Percentiles rank a stretch among this genome's conserved stretches.
These are phyloP conservation scores for Juglanconis sp. DNA, from an alignment of 2,329 filamentous ascomycete genomes.

Conservation along the genomic window DNA sequence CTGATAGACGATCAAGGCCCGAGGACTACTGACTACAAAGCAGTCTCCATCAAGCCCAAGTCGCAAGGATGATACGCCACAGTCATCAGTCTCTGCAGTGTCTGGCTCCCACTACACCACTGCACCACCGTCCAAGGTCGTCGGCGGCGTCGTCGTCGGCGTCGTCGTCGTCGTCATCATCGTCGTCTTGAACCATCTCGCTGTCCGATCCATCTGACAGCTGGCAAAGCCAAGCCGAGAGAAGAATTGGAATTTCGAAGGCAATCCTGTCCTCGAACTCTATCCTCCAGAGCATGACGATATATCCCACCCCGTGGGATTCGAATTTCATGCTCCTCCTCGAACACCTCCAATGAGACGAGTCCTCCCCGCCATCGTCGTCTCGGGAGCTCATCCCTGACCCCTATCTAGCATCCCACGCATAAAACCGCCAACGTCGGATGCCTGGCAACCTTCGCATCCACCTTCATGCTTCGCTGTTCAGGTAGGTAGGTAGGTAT, in stretches of 20 bases:
- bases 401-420: conserved; percentile 1
- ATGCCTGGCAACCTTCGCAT: conserved; percentile 4
- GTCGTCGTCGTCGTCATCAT: too few relatives aligned
- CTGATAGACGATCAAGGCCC: background rate
- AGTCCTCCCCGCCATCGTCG: background rate
- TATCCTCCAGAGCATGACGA: background rate
- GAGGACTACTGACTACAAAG: too few relatives aligned
- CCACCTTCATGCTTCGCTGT: conserved; percentile 1
- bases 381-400: conserved; percentile 10
- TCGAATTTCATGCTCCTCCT: conserved; percentile 8
- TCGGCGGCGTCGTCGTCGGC: too few relatives aligned
- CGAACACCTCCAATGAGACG: conserved; percentile 6
- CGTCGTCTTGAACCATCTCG: too few relatives aligned
- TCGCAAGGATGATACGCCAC: background rate
- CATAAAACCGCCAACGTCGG: conserved; percentile 8
- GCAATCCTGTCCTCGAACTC: background rate
- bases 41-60: background rate
- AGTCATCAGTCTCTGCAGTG: too few relatives aligned
- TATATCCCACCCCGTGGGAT: background rate
- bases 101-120: too few relatives aligned
- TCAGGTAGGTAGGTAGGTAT: background rate
- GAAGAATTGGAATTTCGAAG: background rate
- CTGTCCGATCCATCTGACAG: background rate
- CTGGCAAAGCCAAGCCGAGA: background rate
- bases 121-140: too few relatives aligned